A percentile compares a stretch with the other conserved stretches of the same genome.
phyloP scores from a whole-genome alignment of 2,329 filamentous ascomycete species.

The Metarhizium brunneum region DNA sequence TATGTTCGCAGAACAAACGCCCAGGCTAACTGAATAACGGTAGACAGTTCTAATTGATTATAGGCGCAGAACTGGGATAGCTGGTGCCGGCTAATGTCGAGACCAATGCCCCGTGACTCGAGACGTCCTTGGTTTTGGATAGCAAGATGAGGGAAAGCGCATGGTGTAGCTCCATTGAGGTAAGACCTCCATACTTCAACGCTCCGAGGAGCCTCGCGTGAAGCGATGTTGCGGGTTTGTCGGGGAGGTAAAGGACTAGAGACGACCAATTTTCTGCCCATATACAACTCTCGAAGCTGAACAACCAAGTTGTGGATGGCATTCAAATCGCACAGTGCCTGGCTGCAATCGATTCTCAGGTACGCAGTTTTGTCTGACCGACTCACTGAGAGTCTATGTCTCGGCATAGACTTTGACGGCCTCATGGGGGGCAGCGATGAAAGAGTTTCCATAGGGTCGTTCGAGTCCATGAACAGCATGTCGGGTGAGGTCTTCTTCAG shows the following conservation, averaged over 20 bases:
- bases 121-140: conserved; percentile 14
- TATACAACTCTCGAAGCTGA: conserved; percentile 38
- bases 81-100: conserved; percentile 29
- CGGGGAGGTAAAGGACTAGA: conserved; percentile 14
- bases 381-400: conserved; percentile 42
- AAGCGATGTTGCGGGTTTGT: conserved; percentile 17
- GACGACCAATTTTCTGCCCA: conserved; percentile 21
- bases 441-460: conserved; percentile 25
- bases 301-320: conserved; percentile 37
- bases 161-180: conserved; percentile 28
- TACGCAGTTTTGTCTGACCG: conserved; percentile 32
- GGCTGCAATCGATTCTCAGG: conserved; percentile 41
- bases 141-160: conserved; percentile 35
- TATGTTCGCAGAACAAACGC: conserved; percentile 46
- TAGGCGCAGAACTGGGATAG: conserved; percentile 33
- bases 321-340: conserved; percentile 36
- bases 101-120: conserved; percentile 27
- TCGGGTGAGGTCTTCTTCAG: conserved; percentile 36
- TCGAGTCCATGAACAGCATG: conserved; percentile 44
- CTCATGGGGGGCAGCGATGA: conserved; percentile 32
- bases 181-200: conserved; percentile 37
- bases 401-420: conserved; percentile 28
- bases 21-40: conserved; percentile 51
- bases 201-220: conserved; percentile 21
- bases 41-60: conserved; percentile 33